phyloP scores from a whole-genome alignment of 768 basidiomycete species.

The Tylopilus rubrobrunneus region DNA sequence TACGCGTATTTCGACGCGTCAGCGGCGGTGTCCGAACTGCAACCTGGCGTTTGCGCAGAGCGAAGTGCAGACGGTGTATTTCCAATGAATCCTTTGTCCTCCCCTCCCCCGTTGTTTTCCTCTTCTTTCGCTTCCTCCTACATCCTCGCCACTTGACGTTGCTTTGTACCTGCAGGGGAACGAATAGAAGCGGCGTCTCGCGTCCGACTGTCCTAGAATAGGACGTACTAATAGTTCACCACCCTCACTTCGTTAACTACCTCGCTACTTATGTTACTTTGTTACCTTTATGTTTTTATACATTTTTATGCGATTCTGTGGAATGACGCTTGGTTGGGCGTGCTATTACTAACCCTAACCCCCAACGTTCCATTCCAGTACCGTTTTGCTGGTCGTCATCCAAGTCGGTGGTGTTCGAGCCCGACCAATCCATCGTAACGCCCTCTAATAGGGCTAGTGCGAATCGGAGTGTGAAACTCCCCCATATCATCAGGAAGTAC shows the following conservation, averaged over 20 bases:
- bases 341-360: no score
- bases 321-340: no score
- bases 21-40: slow-evolving; percentile 93
- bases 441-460: no score
- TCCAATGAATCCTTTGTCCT: slow-evolving; percentile 38
- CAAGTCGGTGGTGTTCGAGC: no score
- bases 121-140: background rate
- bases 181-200: background rate
- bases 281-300: background rate
- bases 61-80: slow-evolving; percentile 70
- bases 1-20: slow-evolving; percentile 80
- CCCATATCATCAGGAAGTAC: no score
- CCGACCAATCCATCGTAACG: no score
- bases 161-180: background rate
- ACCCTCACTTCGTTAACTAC: background rate
- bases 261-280: background rate
- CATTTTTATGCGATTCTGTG: background rate
- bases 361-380: no score
- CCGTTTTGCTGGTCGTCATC: no score
- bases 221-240: background rate
- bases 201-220: background rate
- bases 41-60: slow-evolving; percentile 75
- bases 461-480: no score
- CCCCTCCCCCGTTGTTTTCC: background rate
- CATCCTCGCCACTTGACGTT: background rate